Evolutionary conservation across 2,329 filamentous ascomycete genomes (phyloP).

Genomic region (Exophiala aquamarina): DNA sequence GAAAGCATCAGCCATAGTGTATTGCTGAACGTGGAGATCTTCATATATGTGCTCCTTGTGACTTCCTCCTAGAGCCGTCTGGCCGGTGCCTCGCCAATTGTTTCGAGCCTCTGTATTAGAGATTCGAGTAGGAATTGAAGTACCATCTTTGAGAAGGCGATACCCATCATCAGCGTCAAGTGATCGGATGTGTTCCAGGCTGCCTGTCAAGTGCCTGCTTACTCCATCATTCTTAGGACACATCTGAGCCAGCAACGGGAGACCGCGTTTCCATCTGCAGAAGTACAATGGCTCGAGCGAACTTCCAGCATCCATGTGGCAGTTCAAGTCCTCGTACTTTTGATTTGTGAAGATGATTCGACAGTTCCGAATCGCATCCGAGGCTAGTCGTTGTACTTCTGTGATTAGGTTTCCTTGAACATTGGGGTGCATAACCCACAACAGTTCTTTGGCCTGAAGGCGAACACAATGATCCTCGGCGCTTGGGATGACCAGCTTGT

Average conservation of each 20-base stretch:
- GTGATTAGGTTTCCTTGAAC: no score
- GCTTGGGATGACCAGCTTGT: no score
- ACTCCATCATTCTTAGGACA: not conserved
- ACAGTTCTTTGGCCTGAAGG: constrained; percentile 38
- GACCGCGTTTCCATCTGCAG: constrained; percentile 1
- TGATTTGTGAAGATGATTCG: constrained; percentile 58
- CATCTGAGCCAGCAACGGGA: not conserved
- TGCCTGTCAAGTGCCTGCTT: not conserved
- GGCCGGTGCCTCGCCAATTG: not conserved
- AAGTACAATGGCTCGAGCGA: constrained; percentile 7
- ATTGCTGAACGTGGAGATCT: constrained; percentile 36
- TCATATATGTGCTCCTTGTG: not conserved
- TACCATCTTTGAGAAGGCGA: no score
- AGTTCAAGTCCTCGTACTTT: constrained; percentile 39
- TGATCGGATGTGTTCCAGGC: no score
- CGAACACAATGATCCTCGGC: no score
- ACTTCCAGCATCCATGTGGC: constrained; percentile 30
- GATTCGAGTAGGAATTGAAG: no score
- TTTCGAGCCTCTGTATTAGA: not conserved
- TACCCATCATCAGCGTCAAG: no score
- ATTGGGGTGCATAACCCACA: constrained; percentile 8
- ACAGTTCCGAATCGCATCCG: constrained; percentile 42
- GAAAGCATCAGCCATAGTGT: constrained; percentile 71
- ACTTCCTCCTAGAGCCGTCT: constrained; percentile 4
- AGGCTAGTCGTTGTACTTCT: no score